Base-by-base conservation (phyloP, 2,329 filamentous ascomycete species). In the Corynespora cassiicola region DNA sequence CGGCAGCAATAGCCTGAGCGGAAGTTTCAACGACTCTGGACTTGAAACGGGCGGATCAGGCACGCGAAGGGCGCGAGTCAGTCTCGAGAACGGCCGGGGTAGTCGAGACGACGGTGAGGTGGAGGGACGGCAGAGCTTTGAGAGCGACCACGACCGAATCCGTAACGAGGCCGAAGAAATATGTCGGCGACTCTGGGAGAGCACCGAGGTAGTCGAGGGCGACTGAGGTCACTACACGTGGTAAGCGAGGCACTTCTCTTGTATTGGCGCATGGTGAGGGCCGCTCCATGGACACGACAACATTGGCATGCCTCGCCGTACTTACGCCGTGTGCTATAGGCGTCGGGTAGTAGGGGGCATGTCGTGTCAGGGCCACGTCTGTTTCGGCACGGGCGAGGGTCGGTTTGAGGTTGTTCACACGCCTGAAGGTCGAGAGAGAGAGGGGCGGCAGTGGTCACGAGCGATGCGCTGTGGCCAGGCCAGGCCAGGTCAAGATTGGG, bases 111-210 rank as follows among this genome's bases (percentile, higher is more conserved):
- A 58, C 8, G 48, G 45, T 18, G 54, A 56, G 30, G 35, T 55
- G 25, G 50, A 57, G 33, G 50, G 53, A 22, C 31, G 51, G 40
- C 52, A 56, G 31, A 63, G 63, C 42, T 58, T 61, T 11, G 65
- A 61, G 25, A 60, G 56, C 38, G 59, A 63, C 29, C 35, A 49
- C 24, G 45, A 37, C 15, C 45, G 54, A 24, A 49, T 53, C 31
- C 44, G 63, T 29, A 61, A 60, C 38, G 66, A 69, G 38, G 64
- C 61, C 3, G 64, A 67, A 43, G 66, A 71, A 35, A 59, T 71
- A 21, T 70, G 68, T 50, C 59, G 68, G 11, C 47, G 68, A 22
- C 45, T 71, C 45, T 71, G 68, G 68, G 67, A 70, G 39, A 65
- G 65, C 38, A 55, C 56, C 11, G 65, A 70, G 47, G 50, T 61